Conservation (phyloP, 768 basidiomycete genomes). For the Serendipita vermifera region DNA sequence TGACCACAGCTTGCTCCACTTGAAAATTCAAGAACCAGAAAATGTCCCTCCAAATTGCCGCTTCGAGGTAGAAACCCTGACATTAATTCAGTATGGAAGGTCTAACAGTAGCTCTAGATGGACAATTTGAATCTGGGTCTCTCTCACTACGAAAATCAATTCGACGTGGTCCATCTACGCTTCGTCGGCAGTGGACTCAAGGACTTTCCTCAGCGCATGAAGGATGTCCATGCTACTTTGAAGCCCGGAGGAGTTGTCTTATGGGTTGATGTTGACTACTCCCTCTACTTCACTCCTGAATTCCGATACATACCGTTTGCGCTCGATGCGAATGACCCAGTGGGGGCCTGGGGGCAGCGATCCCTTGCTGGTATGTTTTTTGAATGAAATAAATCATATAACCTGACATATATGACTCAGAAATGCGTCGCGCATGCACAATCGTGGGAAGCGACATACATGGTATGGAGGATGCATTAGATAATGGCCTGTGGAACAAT, state of each 20-base stretch:
- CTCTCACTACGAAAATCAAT: neutral
- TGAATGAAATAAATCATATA: too few species aligned
- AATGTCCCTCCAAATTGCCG: conserved; percentile 1
- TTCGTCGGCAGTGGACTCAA: conserved; percentile 1
- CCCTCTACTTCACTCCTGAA: neutral
- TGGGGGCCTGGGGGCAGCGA: neutral
- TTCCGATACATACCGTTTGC: neutral
- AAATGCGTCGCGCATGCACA: neutral
- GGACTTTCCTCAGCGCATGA: neutral
- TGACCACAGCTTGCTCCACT: too few species aligned
- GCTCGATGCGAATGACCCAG: neutral
- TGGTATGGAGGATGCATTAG: neutral
- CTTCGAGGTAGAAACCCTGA: too few species aligned
- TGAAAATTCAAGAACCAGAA: too few species aligned
- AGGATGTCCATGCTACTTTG: neutral
- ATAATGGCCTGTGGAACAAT: neutral
- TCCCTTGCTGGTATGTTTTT: neutral
- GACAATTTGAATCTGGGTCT: conserved; percentile 4
- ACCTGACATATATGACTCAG: too few species aligned
- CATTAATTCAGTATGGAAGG: too few species aligned
- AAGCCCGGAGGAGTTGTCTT: conserved; percentile 3
- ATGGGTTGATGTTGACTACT: conserved; percentile 5
- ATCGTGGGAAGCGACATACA: neutral
- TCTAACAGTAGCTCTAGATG: too few species aligned
- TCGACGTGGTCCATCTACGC: conserved; percentile 1